phyloP scores from a whole-genome alignment of 352 stramenopile species.

The Globisporangium acanthophoron region DNA sequence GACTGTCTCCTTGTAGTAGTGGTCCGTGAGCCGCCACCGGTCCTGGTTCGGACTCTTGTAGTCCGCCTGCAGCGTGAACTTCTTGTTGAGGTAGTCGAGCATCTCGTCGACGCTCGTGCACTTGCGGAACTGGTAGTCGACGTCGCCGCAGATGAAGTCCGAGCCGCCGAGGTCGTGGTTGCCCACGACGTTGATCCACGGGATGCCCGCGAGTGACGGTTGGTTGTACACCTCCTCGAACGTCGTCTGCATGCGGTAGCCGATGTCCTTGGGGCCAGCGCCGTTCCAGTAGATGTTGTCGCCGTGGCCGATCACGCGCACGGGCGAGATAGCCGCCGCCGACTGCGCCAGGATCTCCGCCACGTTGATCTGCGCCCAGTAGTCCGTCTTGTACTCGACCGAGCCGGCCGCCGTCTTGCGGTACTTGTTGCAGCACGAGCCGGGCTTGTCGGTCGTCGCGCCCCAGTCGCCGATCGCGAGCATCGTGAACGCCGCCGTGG shows the following conservation, averaged over 20 bases:
- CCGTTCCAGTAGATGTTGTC: constrained; percentile 90
- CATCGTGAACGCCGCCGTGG: constrained; percentile 60
- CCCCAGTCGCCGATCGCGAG: constrained; percentile 86
- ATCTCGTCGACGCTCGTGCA: constrained; percentile 67
- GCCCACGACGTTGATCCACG: constrained; percentile 84
- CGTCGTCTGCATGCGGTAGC: constrained; percentile 78
- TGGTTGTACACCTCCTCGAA: constrained; percentile 87
- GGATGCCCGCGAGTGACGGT: constrained; percentile 56
- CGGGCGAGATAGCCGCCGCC: constrained; percentile 60
- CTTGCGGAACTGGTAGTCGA: constrained; percentile 83
- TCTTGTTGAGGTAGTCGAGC: constrained; percentile 78
- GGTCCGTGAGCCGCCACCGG: constrained; percentile 75
- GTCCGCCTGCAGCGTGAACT: constrained; percentile 71
- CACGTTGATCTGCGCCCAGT: constrained; percentile 83
- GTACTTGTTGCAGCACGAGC: constrained; percentile 88
- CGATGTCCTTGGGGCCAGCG: constrained; percentile 65
- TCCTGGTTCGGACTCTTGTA: constrained; percentile 80
- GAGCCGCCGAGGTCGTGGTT: constrained; percentile 87
- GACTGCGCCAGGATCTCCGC: constrained; percentile 72
- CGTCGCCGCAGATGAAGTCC: constrained; percentile 81
- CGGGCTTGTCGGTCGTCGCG: constrained; percentile 79
- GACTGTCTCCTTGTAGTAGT: constrained; percentile 83
- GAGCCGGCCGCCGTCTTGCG: constrained; percentile 72
- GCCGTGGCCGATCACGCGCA: constrained; percentile 70
- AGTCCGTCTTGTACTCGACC: constrained; percentile 85